Percentiles rank a stretch among this genome's conserved stretches.
Evolutionary conservation across 306 rosid genomes (phyloP).

Genomic region (Cyclanthera cordifolia): DNA sequence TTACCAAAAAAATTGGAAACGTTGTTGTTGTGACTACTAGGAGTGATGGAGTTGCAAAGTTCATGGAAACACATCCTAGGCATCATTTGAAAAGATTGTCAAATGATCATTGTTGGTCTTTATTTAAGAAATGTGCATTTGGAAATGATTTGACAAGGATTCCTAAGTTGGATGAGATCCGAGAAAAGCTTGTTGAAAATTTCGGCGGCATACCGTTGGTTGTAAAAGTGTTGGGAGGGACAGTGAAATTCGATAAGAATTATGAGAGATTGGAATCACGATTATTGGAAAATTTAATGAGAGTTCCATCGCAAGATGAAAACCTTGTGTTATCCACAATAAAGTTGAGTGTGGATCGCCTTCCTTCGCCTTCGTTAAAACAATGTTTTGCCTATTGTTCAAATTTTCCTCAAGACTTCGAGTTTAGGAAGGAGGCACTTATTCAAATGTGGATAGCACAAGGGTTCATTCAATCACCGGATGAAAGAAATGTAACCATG

Average conservation of each 20-base stretch:
- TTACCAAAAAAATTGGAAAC: background rate
- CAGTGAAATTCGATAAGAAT: background rate
- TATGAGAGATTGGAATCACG: background rate
- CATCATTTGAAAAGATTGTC: constrained; percentile 2
- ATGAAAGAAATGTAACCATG: background rate
- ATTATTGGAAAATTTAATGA: background rate
- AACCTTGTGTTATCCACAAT: background rate
- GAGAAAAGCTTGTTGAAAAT: constrained; percentile 1
- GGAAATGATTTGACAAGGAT: background rate
- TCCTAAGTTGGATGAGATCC: background rate
- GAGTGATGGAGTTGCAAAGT: constrained; percentile 8
- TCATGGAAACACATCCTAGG: background rate
- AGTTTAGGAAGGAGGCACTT: background rate
- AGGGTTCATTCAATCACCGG: background rate
- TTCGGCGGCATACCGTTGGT: constrained; percentile 17
- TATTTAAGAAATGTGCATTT: background rate
- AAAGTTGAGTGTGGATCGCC: constrained; percentile 10
- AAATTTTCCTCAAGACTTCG: background rate
- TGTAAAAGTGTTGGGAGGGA: constrained; percentile 15
- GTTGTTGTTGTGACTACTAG: background rate
- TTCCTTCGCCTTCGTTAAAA: constrained; percentile 1
- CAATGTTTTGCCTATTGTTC: constrained; percentile 19
- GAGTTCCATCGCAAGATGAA: background rate
- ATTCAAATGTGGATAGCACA: constrained; percentile 17
- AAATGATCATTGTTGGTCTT: constrained; percentile 6